Base-by-base conservation (phyloP, 371 early-diverging fungal species). In the Mortierella sp. region DNA sequence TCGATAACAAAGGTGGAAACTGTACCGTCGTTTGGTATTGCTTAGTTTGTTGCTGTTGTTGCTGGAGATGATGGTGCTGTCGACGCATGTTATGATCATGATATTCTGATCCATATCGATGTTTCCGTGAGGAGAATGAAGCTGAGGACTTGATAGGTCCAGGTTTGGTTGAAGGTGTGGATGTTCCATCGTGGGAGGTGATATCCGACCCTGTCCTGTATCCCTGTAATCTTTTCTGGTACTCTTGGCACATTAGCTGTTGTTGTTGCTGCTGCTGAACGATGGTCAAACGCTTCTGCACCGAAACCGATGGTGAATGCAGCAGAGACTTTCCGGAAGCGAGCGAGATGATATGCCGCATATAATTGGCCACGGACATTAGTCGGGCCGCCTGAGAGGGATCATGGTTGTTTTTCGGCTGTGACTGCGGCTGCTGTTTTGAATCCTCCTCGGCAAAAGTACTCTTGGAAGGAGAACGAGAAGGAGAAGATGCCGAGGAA, bases 331-430 rank as follows among this genome's bases (percentile, higher is more conserved):
- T 72, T 26, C 62, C 66, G 4, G 72, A 65, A 27, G 63, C 63
- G 43, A 73, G 56, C 2, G 68, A 58, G 61, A 76, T 49, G 32
- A 76, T 64, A 27, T 76, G 76, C 0, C 76, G 76, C 50, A 76
- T 76, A 61, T 69, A 76, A 60, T 76, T 76, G 53, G 76, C 69
- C 43, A 76, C 27, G 5, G 76, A 69, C 53, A 76, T 57, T 6
- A 76, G 57, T 7, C 65, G 60, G 3, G 76, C 55, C 23, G 70
- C 64, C 31, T 64, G 57, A 27, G 60, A 24, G 15, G 60, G 60
- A 37, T 63, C 34, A 44, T 57, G 51, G 32, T 6, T 14, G 37
- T 14, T 34, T 34, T 7, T 23, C 24, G 37, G 70, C 27, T 49
- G 51, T 23, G 52, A 56, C 32, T 27, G 61, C 32, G 43, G 32